Conservation (phyloP, 352 stramenopile species). For the Globisporangium uncinulatum region DNA sequence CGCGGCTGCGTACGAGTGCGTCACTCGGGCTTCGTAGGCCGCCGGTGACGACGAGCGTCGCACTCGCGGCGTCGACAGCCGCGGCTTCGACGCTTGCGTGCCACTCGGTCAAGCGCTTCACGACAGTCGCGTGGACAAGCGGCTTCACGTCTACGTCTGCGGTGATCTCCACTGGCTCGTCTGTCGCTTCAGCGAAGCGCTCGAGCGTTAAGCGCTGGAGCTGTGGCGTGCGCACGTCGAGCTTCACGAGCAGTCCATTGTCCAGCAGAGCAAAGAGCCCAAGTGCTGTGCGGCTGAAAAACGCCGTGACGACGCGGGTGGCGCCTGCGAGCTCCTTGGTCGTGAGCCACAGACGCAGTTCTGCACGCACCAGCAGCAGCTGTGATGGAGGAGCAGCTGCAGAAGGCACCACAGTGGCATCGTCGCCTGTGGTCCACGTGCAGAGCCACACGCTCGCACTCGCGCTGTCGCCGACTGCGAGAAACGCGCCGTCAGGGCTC, state of each 20-base stretch:
- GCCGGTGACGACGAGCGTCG: constrained; percentile 47
- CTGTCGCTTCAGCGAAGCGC: neutral
- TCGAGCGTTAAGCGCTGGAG: constrained; percentile 36
- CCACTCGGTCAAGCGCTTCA: constrained; percentile 51
- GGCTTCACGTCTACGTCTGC: constrained; percentile 9
- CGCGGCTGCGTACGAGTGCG: constrained; percentile 34
- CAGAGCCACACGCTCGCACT: constrained; percentile 35
- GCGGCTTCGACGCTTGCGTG: constrained; percentile 44
- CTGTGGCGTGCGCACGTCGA: constrained; percentile 45
- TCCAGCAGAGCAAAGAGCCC: constrained; percentile 37
- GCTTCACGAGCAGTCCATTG: constrained; percentile 33
- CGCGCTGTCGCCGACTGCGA: constrained; percentile 35
- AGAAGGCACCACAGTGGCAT: neutral
- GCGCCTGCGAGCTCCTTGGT: constrained; percentile 20
- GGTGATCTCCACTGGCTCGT: too few species aligned
- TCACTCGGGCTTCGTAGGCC: constrained; percentile 49
- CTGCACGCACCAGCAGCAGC: constrained; percentile 26
- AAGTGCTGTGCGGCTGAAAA: constrained; percentile 33
- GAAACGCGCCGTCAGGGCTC: constrained; percentile 47
- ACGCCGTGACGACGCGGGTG: constrained; percentile 23
- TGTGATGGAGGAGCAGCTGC: neutral
- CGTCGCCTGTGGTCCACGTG: constrained; percentile 30
- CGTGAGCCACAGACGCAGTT: constrained; percentile 26
- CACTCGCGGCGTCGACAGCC: constrained; percentile 28
- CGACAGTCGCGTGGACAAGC: constrained; percentile 31